phyloP scores from a whole-genome alignment of 345 rosid genomes.

The Ceriops decandra region DNA sequence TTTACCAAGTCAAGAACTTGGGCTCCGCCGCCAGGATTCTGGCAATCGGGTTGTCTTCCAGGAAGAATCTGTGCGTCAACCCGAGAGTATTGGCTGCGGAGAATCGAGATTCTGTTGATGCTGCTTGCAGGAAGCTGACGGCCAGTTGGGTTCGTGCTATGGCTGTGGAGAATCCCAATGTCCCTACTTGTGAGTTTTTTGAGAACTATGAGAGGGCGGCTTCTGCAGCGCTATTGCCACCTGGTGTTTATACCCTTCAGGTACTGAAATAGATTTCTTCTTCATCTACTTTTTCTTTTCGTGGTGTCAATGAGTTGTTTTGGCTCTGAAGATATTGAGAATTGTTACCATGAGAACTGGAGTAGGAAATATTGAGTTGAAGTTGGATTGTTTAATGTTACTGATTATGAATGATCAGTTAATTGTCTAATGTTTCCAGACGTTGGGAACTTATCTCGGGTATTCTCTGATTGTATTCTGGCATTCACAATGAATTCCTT shows the following conservation, averaged over 20 bases:
- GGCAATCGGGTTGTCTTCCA: conserved; percentile 76
- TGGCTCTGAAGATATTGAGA: background rate
- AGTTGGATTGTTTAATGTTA: too few species aligned
- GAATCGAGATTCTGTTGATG: conserved; percentile 96
- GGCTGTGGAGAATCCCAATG: conserved; percentile 69
- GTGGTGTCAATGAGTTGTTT: background rate
- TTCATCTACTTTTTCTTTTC: background rate
- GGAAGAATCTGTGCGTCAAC: conserved; percentile 90
- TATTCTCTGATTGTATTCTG: background rate
- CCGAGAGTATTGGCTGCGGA: conserved; percentile 67
- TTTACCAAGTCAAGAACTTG: conserved; percentile 60
- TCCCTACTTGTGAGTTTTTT: conserved; percentile 73
- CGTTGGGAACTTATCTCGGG: background rate
- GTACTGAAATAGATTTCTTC: conserved; percentile 24
- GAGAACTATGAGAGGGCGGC: conserved; percentile 86
- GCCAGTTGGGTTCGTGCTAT: conserved; percentile 87
- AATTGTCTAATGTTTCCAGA: too few species aligned
- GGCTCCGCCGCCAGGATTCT: conserved; percentile 72
- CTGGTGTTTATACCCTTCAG: conserved; percentile 94
- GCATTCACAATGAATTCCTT: background rate
- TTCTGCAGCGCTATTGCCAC: conserved; percentile 73
- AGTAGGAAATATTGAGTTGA: too few species aligned
- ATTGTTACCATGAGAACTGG: too few species aligned
- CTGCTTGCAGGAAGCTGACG: conserved; percentile 82
- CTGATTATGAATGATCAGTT: too few species aligned